Percentiles rank a stretch among this genome's conserved stretches.
These are phyloP conservation scores for Microbotryomycetes sp. DNA, from an alignment of 1,284 basidiomycete genomes.

Conservation along the genomic window DNA sequence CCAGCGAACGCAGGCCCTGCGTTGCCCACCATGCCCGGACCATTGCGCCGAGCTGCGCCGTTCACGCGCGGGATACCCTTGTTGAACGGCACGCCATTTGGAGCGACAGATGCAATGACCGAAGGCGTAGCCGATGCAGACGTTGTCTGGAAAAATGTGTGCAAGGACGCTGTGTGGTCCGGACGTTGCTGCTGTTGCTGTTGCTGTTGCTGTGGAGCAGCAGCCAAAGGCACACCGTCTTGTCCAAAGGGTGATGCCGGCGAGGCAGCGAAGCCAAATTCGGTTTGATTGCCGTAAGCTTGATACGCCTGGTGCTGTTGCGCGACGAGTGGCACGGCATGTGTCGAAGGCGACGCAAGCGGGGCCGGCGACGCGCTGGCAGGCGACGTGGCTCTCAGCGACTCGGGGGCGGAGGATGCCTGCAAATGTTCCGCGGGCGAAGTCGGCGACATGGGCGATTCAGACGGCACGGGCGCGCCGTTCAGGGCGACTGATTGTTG, in stretches of 20 bases:
- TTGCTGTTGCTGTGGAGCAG: not conserved
- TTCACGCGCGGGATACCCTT: not conserved
- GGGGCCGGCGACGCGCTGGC: not conserved
- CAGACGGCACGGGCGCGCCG: not conserved
- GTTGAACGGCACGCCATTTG: not conserved
- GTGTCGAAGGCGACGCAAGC: not conserved
- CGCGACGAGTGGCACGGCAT: not conserved
- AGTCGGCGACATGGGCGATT: not conserved
- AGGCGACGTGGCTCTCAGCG: not conserved
- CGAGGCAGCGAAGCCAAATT: not conserved
- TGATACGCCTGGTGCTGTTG: not conserved
- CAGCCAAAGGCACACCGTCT: not conserved
- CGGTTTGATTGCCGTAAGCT: not conserved
- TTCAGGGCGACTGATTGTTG: constrained; percentile 4
- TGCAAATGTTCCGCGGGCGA: not conserved
- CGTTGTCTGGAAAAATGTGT: constrained; percentile 29
- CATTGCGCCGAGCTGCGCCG: not conserved
- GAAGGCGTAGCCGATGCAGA: not conserved
- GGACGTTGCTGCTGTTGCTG: not conserved
- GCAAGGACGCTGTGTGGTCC: constrained; percentile 7
- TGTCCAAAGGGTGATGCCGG: not conserved
- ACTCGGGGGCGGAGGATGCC: not conserved
- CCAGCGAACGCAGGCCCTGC: not conserved
- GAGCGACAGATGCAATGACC: not conserved
- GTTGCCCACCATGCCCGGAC: not conserved